Base-by-base conservation (phyloP, 257 asterid genomes). In the Gynochthodes officinalis region DNA sequence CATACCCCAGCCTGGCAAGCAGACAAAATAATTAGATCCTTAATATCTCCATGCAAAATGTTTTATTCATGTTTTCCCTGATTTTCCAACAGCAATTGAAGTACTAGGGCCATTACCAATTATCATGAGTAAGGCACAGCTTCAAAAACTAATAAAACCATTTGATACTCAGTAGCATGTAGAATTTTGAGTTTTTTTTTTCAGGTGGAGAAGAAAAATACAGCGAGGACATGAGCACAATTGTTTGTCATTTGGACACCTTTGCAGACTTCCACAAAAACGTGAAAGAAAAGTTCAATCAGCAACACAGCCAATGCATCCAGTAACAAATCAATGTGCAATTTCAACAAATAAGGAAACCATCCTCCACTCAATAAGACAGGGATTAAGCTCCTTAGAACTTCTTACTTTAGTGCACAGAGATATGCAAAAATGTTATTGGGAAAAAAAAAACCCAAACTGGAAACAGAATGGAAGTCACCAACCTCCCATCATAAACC, bases 401-500 rank as follows among this genome's bases (percentile, higher is more conserved):
- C 1, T 43, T 71, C 23, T 21, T 16, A 19, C 5, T 30, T 59
- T 50, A 9, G 32, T 25, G 3, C 21, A 30, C 28, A 39, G 35
- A 27, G 12, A 10, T 42, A 6, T 59, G 49, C 57, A 59, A 28
- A 28, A 73, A n/a, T n/a, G n/a, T n/a, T 14, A 23, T 2, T 18
- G 2, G 39, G 15, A 50, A 4, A 19, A 14, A 15, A 32, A 13
- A 49, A 78, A 52, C 16, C n/a, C n/a, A n/a, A 60, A 46, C 25
- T 25, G 25, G 64, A 35, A n/a, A 52, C 9, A 46, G 64, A 39
- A 64, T 14, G 28, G 70, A 78, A 72, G 76, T 49, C 70, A 55
- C 86, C 46, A 62, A 93, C 98, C 98, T 90, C 84, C 99, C 97
- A 81, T 94, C 99, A 83, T 89, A 88, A 72, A 91, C 77, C 74